Conservation (phyloP, 2,329 filamentous ascomycete genomes). For the Fusarium circinatum region DNA sequence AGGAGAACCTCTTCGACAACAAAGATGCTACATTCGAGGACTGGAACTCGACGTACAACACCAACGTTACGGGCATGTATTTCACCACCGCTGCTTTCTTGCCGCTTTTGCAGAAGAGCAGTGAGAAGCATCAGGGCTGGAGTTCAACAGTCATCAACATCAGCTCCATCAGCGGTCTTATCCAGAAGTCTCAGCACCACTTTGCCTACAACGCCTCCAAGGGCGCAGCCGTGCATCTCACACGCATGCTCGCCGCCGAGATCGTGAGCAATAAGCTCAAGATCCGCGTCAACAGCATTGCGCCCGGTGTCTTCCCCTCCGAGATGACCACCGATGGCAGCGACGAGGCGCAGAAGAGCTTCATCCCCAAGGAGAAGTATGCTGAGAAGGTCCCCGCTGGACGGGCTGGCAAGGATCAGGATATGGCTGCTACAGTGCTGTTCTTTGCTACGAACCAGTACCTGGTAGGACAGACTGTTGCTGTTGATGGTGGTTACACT, state of each 20-base stretch:
- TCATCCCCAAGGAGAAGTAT: slow-evolving; percentile 66
- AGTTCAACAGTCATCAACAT: slow-evolving; percentile 74
- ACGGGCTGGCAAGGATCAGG: slow-evolving; percentile 74
- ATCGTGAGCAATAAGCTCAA: slow-evolving; percentile 68
- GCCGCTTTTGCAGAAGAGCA: slow-evolving; percentile 67
- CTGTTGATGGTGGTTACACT: slow-evolving; percentile 58
- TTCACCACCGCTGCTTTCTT: slow-evolving; percentile 72
- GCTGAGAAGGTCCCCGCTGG: slow-evolving; percentile 70
- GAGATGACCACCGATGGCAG: slow-evolving; percentile 73
- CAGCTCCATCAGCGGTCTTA: slow-evolving; percentile 72
- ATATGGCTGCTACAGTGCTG: slow-evolving; percentile 75
- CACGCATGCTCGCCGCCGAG: slow-evolving; percentile 71
- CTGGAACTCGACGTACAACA: slow-evolving; percentile 78
- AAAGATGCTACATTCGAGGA: slow-evolving; percentile 68
- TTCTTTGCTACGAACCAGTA: slow-evolving; percentile 60
- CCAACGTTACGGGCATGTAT: slow-evolving; percentile 78
- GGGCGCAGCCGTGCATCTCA: slow-evolving; percentile 72
- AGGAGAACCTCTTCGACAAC: slow-evolving; percentile 73
- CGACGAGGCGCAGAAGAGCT: slow-evolving; percentile 65
- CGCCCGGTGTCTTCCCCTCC: slow-evolving; percentile 75
- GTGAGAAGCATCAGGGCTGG: slow-evolving; percentile 56
- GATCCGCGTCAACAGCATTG: slow-evolving; percentile 77
- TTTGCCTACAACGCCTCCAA: slow-evolving; percentile 73
- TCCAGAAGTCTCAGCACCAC: slow-evolving; percentile 72
- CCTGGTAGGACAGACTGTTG: slow-evolving; percentile 55